Base-by-base conservation (phyloP, 805 yeast genomes). In the Yarrowia hollandica region DNA sequence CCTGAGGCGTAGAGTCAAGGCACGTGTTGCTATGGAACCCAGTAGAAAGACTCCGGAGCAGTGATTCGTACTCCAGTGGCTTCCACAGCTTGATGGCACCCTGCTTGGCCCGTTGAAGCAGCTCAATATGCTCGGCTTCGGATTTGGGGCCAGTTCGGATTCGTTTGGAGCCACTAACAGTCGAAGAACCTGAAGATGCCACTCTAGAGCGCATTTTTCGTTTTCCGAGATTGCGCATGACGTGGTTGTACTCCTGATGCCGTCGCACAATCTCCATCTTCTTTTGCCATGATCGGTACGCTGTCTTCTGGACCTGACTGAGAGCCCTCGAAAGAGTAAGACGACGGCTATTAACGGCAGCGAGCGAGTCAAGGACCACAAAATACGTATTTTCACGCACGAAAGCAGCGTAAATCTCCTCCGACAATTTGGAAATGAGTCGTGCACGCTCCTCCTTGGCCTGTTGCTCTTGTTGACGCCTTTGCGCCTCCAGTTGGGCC, bases 351-450 rank as follows among this genome's bases (percentile, higher is more conserved):
- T 65, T 0, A 74, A 69, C 3, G 72, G 68, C 34, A 78, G 69
- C 64, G 76, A 82, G 19, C 0, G 81, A 67, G 34, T 79, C 74
- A 63, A 86, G 91, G 41, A 79, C 76, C 38, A 88, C 66, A 52
- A 52, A 52, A 21, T 25, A 52, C 4, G 58, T 18, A 25, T 64
- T 28, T 22, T 59, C 55, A 5, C 39, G 50, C 11, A 55, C 23
- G 31, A 87, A 84, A 0, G 91, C 88, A 15, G 69, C 66, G 62
- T 74, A 85, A 1, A 88, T 67, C 37, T 83, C 87, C 0, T 69
- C 65, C 1, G 84, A 67, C n/a, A 85, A 70, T 0, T 70, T 60
- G 0, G 75, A 67, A 2, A 82, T 68, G 21, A 60, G 21, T 12
- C 1, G 75, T 56, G 8, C 61, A 26, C 15, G 31, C 18, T 21